These are phyloP conservation scores for Phytopythium mirpurense DNA, from an alignment of 352 stramenopile species.

Conservation along the genomic window DNA sequence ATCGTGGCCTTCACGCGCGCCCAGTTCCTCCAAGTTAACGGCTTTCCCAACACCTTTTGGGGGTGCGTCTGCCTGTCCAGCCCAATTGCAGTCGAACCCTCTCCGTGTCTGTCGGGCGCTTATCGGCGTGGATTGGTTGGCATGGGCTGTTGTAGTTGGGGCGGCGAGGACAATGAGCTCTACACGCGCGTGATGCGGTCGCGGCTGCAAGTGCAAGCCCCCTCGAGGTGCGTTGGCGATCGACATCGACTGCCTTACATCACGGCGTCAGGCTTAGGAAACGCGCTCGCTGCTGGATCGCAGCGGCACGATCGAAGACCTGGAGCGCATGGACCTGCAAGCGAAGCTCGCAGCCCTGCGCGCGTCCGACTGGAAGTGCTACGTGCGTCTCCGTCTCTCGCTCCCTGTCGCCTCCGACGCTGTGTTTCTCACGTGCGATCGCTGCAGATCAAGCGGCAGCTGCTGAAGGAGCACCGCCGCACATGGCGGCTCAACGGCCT, in stretches of 20 bases:
- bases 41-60: constrained; percentile 96
- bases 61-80: no score
- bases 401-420: no score
- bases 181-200: constrained; percentile 48
- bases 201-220: constrained; percentile 35
- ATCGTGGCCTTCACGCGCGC: constrained; percentile 86
- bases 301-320: constrained; percentile 41
- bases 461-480: constrained; percentile 48
- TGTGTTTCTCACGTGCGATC: no score
- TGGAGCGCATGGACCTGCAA: constrained; percentile 36
- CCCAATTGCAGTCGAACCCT: no score
- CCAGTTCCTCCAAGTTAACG: constrained; percentile 93
- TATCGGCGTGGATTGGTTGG: no score
- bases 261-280: no score
- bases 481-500: constrained; percentile 56
- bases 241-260: no score
- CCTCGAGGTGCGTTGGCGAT: constrained; percentile 16
- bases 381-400: constrained; percentile 3
- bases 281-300: constrained; percentile 4
- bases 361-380: constrained; percentile 46
- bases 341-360: constrained; percentile 36
- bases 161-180: constrained; percentile 50
- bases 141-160: constrained; percentile 29
- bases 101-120: no score
- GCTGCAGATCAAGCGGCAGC: constrained; percentile 32